Evolutionary conservation across 495 filamentous ascomycete species (phyloP).

Genomic region (Aspergillus indologenus): DNA sequence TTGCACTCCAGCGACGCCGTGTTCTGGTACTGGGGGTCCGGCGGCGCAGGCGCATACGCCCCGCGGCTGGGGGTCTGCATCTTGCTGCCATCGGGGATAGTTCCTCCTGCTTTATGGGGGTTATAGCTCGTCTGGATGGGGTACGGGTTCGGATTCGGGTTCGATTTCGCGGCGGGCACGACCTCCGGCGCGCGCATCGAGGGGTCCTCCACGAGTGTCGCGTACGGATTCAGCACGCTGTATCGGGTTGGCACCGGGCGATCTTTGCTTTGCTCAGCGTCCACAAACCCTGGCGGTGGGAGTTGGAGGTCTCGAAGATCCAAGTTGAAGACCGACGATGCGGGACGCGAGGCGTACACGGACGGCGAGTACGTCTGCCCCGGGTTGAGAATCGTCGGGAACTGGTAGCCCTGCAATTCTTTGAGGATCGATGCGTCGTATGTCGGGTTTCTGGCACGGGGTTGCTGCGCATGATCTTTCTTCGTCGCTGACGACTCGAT

Average conservation of each 20-base stretch:
- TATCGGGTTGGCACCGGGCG: background rate
- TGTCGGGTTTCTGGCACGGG: too few relatives aligned
- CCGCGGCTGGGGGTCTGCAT: constrained; percentile 16
- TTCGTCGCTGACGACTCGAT: too few relatives aligned
- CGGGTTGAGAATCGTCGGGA: background rate
- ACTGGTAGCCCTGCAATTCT: background rate
- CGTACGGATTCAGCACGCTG: background rate
- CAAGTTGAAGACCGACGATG: background rate
- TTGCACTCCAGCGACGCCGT: constrained; percentile 25
- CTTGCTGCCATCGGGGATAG: too few relatives aligned
- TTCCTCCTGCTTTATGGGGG: too few relatives aligned
- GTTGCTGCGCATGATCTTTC: too few relatives aligned
- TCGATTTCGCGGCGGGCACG: background rate
- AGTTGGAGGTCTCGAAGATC: background rate
- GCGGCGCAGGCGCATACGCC: constrained; percentile 26
- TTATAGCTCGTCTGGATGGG: too few relatives aligned
- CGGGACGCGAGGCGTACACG: background rate
- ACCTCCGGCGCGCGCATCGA: background rate
- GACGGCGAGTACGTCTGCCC: background rate
- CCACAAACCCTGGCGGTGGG: background rate
- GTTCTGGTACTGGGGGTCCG: constrained; percentile 25
- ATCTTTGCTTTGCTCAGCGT: too few relatives aligned
- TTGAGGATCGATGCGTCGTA: too few relatives aligned
- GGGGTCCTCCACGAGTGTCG: background rate
- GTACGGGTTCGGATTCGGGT: too few relatives aligned